Conservation (phyloP, 345 rosid species). For the Xanthoceras sorbifolium region DNA sequence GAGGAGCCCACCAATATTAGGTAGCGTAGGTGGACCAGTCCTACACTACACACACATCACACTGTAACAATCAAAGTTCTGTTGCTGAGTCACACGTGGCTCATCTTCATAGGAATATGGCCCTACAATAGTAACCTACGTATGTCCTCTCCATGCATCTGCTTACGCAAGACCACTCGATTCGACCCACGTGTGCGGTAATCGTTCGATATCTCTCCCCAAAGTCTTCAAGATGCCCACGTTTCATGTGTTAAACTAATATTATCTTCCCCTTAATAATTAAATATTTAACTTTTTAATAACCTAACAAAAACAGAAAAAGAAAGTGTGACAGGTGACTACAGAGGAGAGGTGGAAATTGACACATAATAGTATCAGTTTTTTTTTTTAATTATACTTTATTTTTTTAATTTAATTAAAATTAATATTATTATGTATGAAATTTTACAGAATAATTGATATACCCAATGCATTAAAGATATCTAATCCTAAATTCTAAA, state of each 20-base stretch:
- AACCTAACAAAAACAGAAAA: not conserved
- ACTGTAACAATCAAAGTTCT: not conserved
- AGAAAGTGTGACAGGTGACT: not conserved
- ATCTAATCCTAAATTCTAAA: no score
- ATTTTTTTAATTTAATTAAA: no score
- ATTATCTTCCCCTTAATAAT: not conserved
- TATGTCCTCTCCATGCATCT: slow-evolving; percentile 34
- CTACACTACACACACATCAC: slow-evolving; percentile 31
- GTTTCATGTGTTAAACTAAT: slow-evolving; percentile 40
- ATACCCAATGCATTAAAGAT: no score
- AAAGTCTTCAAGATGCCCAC: slow-evolving; percentile 36
- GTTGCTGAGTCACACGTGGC: slow-evolving; percentile 30
- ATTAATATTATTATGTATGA: no score
- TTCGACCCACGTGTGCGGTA: slow-evolving; percentile 37
- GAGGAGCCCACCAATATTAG: slow-evolving; percentile 31
- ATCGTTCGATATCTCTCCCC: not conserved
- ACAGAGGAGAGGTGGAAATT: no score
- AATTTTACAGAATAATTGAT: no score
- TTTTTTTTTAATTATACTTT: no score
- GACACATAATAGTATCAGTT: no score
- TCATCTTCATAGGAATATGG: not conserved
- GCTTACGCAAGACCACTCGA: slow-evolving; percentile 19
- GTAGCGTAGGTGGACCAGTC: slow-evolving; percentile 32
- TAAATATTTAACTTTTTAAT: not conserved
- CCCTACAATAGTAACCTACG: slow-evolving; percentile 24